Evolutionary conservation across 2,329 filamentous ascomycete genomes (phyloP).

Genomic region (Shiraia bambusicola): DNA sequence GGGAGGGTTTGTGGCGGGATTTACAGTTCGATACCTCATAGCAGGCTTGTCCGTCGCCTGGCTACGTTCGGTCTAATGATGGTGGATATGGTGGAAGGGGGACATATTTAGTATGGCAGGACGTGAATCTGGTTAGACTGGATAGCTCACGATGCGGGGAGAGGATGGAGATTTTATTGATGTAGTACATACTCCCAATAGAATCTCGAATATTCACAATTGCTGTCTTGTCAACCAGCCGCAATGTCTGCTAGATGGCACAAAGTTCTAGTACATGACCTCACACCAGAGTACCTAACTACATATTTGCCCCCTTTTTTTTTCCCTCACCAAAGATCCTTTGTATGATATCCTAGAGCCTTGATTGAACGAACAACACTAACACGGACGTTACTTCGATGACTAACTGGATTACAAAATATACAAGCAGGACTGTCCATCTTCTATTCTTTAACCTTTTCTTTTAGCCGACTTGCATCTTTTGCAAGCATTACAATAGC

Average conservation of each 20-base stretch:
- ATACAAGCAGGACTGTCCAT: too few relatives aligned
- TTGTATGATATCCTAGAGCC: too few relatives aligned
- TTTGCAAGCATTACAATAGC: too few relatives aligned
- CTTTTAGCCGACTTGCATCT: too few relatives aligned
- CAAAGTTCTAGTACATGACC: constrained; percentile 55
- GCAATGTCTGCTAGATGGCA: constrained; percentile 52
- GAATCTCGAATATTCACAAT: constrained; percentile 9
- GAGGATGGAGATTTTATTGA: constrained; percentile 15
- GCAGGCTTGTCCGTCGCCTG: constrained; percentile 21
- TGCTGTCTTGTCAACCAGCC: neutral
- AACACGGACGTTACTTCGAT: too few relatives aligned
- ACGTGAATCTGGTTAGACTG: constrained; percentile 16
- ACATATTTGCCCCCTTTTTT: too few relatives aligned
- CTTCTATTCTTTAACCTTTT: too few relatives aligned
- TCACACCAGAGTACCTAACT: too few relatives aligned
- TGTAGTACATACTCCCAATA: constrained; percentile 21
- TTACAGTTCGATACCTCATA: constrained; percentile 35
- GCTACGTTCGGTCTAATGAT: constrained; percentile 24
- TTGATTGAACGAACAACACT: too few relatives aligned
- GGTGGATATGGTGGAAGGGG: constrained; percentile 23
- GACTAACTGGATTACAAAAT: too few relatives aligned
- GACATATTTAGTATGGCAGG: constrained; percentile 13
- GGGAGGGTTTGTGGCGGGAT: constrained; percentile 22
- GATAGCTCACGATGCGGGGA: constrained; percentile 13
- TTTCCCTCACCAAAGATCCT: too few relatives aligned